Base-by-base conservation (phyloP, 176 grass and related monocot species). In the Areca catechu region DNA sequence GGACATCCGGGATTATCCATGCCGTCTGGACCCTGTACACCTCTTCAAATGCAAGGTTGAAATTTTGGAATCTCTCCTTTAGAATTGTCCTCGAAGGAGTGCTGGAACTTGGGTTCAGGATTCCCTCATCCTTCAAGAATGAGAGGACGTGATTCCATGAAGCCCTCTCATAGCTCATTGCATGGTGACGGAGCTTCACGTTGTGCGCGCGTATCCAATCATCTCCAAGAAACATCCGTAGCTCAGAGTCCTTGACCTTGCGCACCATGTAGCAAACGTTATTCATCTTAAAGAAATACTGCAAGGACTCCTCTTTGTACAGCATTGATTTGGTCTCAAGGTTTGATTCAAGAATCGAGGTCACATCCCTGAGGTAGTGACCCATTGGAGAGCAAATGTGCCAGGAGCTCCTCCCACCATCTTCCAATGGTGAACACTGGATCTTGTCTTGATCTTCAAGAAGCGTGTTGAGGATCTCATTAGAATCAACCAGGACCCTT, bases 221-320 rank as follows among this genome's bases (percentile, higher is more conserved):
- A 62, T 97, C 81, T 3, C 93, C 93, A 63, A 97, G 58, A 73
- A 92, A 88, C 20, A 50, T 82, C 72, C 75, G 79, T 5, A 97
- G 80, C 15, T 97, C 93, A 4, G 87, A 85, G 21, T 80, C 71
- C 58, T 83, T 97, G 27, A 97, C 93, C 80, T 98, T 97, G 63
- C 85, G 74, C 30, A 92, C 93, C 93, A 97, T 97, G 69, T 97
- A 97, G 58, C 53, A 77, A 71, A 92, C 73, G 53, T 91, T 92
- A 65, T 92, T 97, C 87, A 91, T 92, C 81, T 92, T 83, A 70
- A 92, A 97, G 21, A 97, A 70, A 67, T 47, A 82, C 69, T 71
- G 61, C 20, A 97, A 71, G 25, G 83, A 73, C 57, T 69, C 65
- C 67, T 92, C 78, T 59, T 54, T 74, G 62, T 92, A 92, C 49